These are phyloP conservation scores for Dissophora ornata DNA, from an alignment of 192 early-diverging fungal genomes.

Conservation along the genomic window DNA sequence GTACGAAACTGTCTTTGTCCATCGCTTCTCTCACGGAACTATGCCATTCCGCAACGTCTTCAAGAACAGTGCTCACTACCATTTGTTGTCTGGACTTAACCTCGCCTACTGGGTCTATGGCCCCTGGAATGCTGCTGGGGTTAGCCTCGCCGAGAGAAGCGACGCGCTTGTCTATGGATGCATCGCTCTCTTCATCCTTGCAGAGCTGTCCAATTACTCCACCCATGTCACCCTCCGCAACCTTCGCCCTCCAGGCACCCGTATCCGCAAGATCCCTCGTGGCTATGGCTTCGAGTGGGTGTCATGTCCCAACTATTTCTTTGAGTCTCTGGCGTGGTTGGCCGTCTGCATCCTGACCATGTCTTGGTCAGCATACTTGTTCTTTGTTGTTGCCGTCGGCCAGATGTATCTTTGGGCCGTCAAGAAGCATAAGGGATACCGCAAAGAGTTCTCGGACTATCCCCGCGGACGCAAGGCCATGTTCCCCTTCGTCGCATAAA, in stretches of 20 bases:
- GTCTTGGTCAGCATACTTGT: slow-evolving; percentile 68
- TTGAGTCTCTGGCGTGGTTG: slow-evolving; percentile 88
- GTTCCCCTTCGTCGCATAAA: slow-evolving; percentile 75
- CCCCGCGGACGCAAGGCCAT: slow-evolving; percentile 86
- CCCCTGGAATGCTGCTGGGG: slow-evolving; percentile 75
- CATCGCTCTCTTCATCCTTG: slow-evolving; percentile 63
- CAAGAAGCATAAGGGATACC: slow-evolving; percentile 95
- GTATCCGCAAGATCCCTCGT: slow-evolving; percentile 85
- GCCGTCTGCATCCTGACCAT: slow-evolving; percentile 79
- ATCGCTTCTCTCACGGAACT: slow-evolving; percentile 92
- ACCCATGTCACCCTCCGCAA: slow-evolving; percentile 91
- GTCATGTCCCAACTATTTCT: slow-evolving; percentile 94
- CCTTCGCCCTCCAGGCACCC: slow-evolving; percentile 90
- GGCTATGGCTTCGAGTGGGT: slow-evolving; percentile 94
- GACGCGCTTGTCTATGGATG: slow-evolving; percentile 30
- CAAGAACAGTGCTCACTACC: slow-evolving; percentile 96
- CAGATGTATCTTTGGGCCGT: slow-evolving; percentile 96
- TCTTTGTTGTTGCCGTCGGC: slow-evolving; percentile 75
- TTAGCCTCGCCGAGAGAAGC: slow-evolving; percentile 56
- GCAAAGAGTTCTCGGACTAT: slow-evolving; percentile 91
- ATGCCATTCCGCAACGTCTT: slow-evolving; percentile 97
- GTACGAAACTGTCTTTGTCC: slow-evolving; percentile 92
- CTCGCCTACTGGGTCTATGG: slow-evolving; percentile 91
- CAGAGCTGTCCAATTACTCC: slow-evolving; percentile 85
- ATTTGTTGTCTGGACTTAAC: slow-evolving; percentile 85